phyloP scores from a whole-genome alignment of 176 grass and related monocot genomes.

The Oryza longistaminata region DNA sequence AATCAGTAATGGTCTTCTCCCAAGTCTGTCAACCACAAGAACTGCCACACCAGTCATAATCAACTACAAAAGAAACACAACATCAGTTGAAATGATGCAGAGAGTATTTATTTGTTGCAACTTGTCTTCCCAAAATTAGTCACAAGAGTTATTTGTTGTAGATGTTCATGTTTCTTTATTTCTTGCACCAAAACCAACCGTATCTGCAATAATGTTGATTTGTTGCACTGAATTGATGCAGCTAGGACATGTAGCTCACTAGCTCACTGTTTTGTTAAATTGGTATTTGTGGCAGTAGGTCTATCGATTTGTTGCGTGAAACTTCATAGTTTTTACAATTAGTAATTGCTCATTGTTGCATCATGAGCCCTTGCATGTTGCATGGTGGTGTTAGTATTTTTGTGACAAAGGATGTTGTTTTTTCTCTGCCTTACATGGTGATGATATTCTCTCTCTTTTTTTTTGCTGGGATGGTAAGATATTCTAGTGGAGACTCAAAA shows the following conservation, averaged over 20 bases:
- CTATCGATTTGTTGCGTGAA: background rate
- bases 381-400: background rate
- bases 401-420: background rate
- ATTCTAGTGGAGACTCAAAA: background rate
- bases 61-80: conserved; percentile 54
- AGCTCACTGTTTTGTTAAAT: background rate
- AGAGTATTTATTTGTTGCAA: background rate
- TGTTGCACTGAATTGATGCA: background rate
- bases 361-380: background rate
- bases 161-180: background rate
- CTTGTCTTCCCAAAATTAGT: background rate
- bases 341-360: background rate
- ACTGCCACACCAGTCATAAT: conserved; percentile 92
- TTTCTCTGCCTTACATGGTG: background rate
- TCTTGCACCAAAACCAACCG: background rate
- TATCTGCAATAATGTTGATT: background rate
- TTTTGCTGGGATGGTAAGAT: no score
- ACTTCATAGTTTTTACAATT: background rate
- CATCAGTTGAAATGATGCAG: conserved; percentile 5
- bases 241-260: background rate
- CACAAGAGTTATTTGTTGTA: background rate
- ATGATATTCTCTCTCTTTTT: background rate
- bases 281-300: background rate
- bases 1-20: conserved; percentile 93
- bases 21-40: conserved; percentile 79